These are phyloP conservation scores for Daldinia bambusicola DNA, from an alignment of 495 filamentous ascomycete species.

Conservation along the genomic window DNA sequence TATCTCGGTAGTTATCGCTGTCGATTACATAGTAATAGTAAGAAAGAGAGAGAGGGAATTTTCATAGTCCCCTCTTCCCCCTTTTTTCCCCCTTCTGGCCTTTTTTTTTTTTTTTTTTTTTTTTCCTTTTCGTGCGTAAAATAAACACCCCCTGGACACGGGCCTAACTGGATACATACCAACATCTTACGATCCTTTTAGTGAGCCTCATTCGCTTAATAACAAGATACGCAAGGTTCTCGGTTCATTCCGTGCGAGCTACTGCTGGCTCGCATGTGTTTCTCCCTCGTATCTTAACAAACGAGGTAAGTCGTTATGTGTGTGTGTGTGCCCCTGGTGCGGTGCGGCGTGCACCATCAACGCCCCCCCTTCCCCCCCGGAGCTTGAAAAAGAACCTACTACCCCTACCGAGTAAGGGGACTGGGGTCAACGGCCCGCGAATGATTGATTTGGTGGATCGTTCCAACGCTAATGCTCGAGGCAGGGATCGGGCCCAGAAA, in stretches of 20 bases:
- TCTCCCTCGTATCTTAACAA: neutral
- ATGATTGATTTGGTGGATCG: conserved; percentile 43
- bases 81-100: too few relatives aligned
- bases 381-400: conserved; percentile 24
- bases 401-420: conserved; percentile 39
- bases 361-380: neutral
- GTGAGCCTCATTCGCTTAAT: conserved; percentile 29
- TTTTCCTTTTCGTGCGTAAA: conserved; percentile 1
- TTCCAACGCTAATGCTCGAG: conserved; percentile 15
- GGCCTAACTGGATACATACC: conserved; percentile 1
- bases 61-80: conserved; percentile 11
- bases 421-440: conserved; percentile 39
- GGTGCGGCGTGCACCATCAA: too few relatives aligned
- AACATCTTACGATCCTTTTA: conserved; percentile 15
- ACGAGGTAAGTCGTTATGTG: conserved; percentile 12
- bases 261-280: neutral
- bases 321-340: neutral
- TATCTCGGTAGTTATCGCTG: conserved; percentile 37
- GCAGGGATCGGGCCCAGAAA: conserved; percentile 38
- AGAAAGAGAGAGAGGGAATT: conserved; percentile 12
- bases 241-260: conserved; percentile 16
- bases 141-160: neutral
- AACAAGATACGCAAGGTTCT: neutral
- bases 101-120: neutral
- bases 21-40: conserved; percentile 41